Base-by-base conservation (phyloP, 2,329 filamentous ascomycete genomes). In the Scolecobasidium constrictum region DNA sequence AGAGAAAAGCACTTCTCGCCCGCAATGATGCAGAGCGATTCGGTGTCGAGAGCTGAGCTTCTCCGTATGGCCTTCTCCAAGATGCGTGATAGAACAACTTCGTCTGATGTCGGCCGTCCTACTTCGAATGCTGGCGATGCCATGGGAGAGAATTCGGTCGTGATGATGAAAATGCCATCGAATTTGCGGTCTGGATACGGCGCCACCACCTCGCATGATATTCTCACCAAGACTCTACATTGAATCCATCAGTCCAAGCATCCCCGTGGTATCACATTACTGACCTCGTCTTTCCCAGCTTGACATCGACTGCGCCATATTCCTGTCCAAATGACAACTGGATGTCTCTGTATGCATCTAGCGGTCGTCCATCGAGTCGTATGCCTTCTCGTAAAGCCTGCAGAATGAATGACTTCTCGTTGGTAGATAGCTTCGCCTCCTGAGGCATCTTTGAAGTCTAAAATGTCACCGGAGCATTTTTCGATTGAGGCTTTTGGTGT, bases 51-150 rank as follows among this genome's bases (percentile, higher is more conserved):
- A 5, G 92, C 90, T 52, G 83, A 83, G 1, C 88, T 94, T 47
- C 92, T 81, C 34, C 92, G 87, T 47, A 96, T 78, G 6, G 92
- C 90, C 66, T 94, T 94, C 62, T 98, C 92, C 16, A 98, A 79
- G 34, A 92, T 75, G 23, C 90, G 81, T 7, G 88, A 87, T 20
- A 96, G 77, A 34, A 94, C 75, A 3, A 88, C 73, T 65, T 96
- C 92, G 44, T 82, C 75, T 53, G 12, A 26, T 43, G 45, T 67
- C 46, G 71, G 80, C 75, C 78, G 77, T 61, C 84, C 86, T 52
- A 83, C 77, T 62, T 95, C 88, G 64, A 94, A 94, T 23, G 84
- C 81, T 12, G 92, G 87, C 37, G 86, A 87, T 20, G 85, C 83
- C 81, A 96, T 93, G 38, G 90, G 86, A 48, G 83, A 86, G 54